Conservation (phyloP, 257 asterid species). For the Catharanthus roseus region DNA sequence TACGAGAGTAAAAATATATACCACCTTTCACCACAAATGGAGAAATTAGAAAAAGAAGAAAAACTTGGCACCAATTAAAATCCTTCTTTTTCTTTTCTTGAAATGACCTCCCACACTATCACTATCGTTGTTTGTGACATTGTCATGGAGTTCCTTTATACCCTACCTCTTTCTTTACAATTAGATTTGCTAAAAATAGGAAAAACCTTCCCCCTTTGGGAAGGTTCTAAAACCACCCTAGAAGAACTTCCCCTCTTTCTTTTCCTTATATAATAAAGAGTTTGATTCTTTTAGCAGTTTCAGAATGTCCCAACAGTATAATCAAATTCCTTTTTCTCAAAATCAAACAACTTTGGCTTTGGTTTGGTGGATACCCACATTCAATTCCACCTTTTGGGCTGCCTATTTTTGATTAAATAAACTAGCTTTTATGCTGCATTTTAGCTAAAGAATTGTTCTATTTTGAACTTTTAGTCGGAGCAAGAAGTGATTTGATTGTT, state of each 20-base stretch:
- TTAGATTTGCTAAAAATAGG: background rate
- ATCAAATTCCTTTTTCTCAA: background rate
- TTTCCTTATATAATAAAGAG: conserved; percentile 11
- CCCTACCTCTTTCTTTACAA: conserved; percentile 13
- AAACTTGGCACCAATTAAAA: background rate
- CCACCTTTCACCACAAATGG: conserved; percentile 4
- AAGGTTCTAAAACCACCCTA: conserved; percentile 10
- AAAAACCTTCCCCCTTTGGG: background rate
- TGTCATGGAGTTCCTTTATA: conserved; percentile 20
- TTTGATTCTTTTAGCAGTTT: conserved; percentile 12
- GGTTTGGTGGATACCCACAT: conserved; percentile 5
- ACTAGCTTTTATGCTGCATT: background rate
- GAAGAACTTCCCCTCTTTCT: background rate
- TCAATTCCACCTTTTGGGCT: background rate
- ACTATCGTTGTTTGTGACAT: conserved; percentile 12
- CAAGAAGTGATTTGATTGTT: background rate
- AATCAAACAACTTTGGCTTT: background rate
- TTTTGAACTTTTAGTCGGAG: background rate
- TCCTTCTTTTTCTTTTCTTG: conserved; percentile 7
- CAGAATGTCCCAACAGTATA: conserved; percentile 17
- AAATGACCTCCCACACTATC: conserved; percentile 16
- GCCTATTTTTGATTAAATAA: background rate
- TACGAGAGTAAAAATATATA: background rate
- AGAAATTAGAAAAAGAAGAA: background rate
- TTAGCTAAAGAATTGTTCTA: background rate